These are phyloP conservation scores for Pezicula carpinea DNA, from an alignment of 2,329 filamentous ascomycete genomes.

Conservation along the genomic window DNA sequence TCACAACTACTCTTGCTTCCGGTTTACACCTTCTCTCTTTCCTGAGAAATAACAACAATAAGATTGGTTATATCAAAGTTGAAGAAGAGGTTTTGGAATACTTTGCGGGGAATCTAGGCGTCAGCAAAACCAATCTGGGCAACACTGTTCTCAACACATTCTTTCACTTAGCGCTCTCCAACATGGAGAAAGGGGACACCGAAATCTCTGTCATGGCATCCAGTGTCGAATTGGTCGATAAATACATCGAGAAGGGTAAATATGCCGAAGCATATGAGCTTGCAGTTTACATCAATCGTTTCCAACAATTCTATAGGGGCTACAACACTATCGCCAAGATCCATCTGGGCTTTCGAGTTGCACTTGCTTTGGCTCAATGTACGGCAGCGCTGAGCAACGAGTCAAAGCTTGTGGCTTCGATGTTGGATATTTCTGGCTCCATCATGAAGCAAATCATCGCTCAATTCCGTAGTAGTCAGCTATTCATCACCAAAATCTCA, in stretches of 20 bases:
- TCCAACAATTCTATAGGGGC: conserved; percentile 36
- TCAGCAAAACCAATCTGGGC: conserved; percentile 25
- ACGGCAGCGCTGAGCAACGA: conserved; percentile 32
- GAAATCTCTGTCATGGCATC: conserved; percentile 35
- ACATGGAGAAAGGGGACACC: conserved; percentile 25
- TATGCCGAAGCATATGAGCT: conserved; percentile 38
- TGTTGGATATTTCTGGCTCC: conserved; percentile 33
- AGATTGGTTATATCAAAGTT: conserved; percentile 30
- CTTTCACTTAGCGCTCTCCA: conserved; percentile 13
- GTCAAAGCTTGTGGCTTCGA: conserved; percentile 28
- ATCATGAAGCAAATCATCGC: conserved; percentile 37
- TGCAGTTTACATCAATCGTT: conserved; percentile 37
- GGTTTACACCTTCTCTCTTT: conserved; percentile 23
- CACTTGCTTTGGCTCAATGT: conserved; percentile 38
- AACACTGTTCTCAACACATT: conserved; percentile 23
- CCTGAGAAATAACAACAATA: conserved; percentile 32
- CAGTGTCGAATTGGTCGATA: conserved; percentile 25
- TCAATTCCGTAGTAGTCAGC: too few species aligned
- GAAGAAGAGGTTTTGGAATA: conserved; percentile 32
- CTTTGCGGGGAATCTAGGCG: conserved; percentile 25
- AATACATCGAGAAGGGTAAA: conserved; percentile 34
- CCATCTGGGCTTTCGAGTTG: conserved; percentile 40
- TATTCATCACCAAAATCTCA: conserved; percentile 25
- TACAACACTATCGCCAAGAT: conserved; percentile 36
- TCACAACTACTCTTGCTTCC: conserved; percentile 32